phyloP scores from a whole-genome alignment of 306 rosid species.

The Cucurbita argyrosperma region DNA sequence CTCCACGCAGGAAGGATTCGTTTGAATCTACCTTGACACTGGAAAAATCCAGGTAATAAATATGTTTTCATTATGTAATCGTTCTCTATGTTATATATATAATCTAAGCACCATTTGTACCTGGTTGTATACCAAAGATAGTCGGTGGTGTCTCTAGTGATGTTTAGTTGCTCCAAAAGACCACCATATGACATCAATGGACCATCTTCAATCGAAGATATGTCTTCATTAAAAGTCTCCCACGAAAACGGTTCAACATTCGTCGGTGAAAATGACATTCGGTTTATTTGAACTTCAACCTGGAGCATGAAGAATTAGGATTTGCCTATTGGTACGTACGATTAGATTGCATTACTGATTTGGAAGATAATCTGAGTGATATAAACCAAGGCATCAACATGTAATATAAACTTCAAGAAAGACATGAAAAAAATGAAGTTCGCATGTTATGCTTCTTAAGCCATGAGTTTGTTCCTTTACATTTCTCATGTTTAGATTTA shows the following conservation, averaged over 20 bases:
- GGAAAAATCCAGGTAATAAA: slow-evolving; percentile 6
- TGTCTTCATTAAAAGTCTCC: slow-evolving; percentile 50
- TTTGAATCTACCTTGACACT: slow-evolving; percentile 50
- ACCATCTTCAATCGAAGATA: slow-evolving; percentile 25
- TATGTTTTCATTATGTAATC: not conserved
- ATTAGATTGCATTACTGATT: not conserved
- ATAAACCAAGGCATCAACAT: too few species aligned
- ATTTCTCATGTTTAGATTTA: too few species aligned
- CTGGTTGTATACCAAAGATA: slow-evolving; percentile 85
- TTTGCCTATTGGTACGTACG: not conserved
- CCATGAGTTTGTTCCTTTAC: too few species aligned
- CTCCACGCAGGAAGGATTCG: slow-evolving; percentile 46
- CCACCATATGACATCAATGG: slow-evolving; percentile 26
- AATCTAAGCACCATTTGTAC: slow-evolving; percentile 18
- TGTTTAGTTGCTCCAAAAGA: slow-evolving; percentile 61
- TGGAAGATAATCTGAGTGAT: not conserved
- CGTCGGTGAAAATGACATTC: slow-evolving; percentile 4
- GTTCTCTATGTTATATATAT: not conserved
- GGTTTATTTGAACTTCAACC: slow-evolving; percentile 38
- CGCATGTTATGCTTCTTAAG: too few species aligned
- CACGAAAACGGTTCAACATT: slow-evolving; percentile 27
- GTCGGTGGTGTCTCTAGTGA: slow-evolving; percentile 57
- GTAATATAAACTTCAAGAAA: too few species aligned
- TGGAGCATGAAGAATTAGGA: slow-evolving; percentile 6
- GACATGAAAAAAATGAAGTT: too few species aligned